Base-by-base conservation (phyloP, 257 asterid genomes). In the Plantago elongata region DNA sequence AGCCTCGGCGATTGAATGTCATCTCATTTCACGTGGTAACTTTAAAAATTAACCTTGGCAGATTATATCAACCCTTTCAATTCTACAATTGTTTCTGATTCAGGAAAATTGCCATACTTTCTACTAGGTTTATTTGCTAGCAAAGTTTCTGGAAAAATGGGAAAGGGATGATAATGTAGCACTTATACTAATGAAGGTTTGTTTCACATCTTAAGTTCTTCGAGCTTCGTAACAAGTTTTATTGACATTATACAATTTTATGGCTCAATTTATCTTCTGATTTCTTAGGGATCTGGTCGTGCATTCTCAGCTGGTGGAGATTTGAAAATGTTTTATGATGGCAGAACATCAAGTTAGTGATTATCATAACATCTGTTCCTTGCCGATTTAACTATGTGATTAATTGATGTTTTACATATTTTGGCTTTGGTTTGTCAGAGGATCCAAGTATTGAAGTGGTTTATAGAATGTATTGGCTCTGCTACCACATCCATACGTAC, bases 401-500 rank as follows among this genome's bases (percentile, higher is more conserved):
- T 51, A 51, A 18, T 61, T 7, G 7, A 10, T 14, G 15, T 49
- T 49, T 6, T 7, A 49, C 22, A 13, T 13, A 16, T 50, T 50
- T 50, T 8, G 56, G 9, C 11, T 12, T 50, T 44, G 16, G 56
- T 50, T 50, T 50, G 29, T 7, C 18, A 50, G 56, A 50, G 17
- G 22, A 15, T 50, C 56, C 30, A 50, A 8, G 34, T 64, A 9
- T 50, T 16, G 30, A 50, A 50, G 34, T 50, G 56, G 13, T 50
- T 50, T 27, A 50, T 15, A 50, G 11, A 16, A 50, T 9, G 29
- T 50, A 50, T 14, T 13, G 30, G 34, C 97, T 92, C 46, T 89
- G 99, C 76, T 84, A 89, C 78, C 99, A 86, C 80, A 80, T 92
- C 76, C 99, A 89, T 69, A 86, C 95, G 4, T 86, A 81, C 51